phyloP scores from a whole-genome alignment of 805 yeast species.

The Ogataea angusta region DNA sequence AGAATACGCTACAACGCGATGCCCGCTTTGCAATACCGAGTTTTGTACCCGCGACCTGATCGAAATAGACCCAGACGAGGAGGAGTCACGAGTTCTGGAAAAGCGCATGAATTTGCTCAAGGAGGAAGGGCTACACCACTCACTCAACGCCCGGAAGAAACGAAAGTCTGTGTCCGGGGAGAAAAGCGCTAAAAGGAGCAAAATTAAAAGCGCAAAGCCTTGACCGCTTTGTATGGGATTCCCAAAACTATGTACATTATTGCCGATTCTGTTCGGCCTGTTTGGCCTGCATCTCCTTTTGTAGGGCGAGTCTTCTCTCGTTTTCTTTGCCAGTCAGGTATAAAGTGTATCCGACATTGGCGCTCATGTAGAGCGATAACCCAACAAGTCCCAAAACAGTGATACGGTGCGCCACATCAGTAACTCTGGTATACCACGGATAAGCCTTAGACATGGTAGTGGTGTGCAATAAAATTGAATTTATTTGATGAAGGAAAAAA shows the following conservation, averaged over 20 bases:
- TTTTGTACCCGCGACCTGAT: constrained; percentile 31
- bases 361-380: constrained; percentile 43
- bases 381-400: constrained; percentile 69
- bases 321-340: constrained; percentile 51
- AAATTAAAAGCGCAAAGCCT: constrained; percentile 4
- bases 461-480: background rate
- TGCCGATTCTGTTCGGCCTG: constrained; percentile 23
- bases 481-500: constrained; percentile 1
- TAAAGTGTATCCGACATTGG: constrained; percentile 50
- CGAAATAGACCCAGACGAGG: constrained; percentile 25
- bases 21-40: constrained; percentile 41
- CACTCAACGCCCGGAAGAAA: constrained; percentile 30
- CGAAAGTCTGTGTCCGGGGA: constrained; percentile 1
- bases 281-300: constrained; percentile 28
- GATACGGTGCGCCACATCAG: constrained; percentile 70
- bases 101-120: constrained; percentile 18
- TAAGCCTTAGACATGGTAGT: constrained; percentile 44
- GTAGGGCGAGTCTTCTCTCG: constrained; percentile 40
- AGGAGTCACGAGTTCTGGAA: constrained; percentile 11
- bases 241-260: constrained; percentile 8
- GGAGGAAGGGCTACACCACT: constrained; percentile 34
- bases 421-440: constrained; percentile 74
- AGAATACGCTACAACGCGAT: constrained; percentile 17
- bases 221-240: constrained; percentile 2
- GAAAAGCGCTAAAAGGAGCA: background rate